Percentiles rank a stretch among this genome's conserved stretches.
Evolutionary conservation across 768 basidiomycete species (phyloP).

Genomic region (Lactarius psammicola): DNA sequence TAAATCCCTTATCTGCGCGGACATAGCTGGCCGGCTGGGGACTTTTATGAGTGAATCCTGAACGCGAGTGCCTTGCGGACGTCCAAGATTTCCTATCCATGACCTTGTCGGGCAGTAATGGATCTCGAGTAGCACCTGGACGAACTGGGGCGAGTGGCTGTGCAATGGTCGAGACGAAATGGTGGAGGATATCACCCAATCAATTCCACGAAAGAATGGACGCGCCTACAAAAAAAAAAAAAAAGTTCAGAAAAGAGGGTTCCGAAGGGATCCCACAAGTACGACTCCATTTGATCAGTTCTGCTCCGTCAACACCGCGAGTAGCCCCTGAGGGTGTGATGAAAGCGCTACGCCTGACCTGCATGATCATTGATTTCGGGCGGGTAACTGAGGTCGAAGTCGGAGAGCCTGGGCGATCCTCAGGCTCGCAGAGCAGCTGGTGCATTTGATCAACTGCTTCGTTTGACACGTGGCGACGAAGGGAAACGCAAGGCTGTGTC

Average conservation of each 20-base stretch:
- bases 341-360: slow-evolving; percentile 74
- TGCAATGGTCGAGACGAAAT: slow-evolving; percentile 66
- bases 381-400: slow-evolving; percentile 62
- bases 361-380: slow-evolving; percentile 74
- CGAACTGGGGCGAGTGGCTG: slow-evolving; percentile 84
- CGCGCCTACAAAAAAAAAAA: slow-evolving; percentile 66
- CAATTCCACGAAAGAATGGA: slow-evolving; percentile 88
- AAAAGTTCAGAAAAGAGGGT: slow-evolving; percentile 13
- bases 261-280: slow-evolving; percentile 14
- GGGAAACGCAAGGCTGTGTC: slow-evolving; percentile 89
- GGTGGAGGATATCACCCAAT: slow-evolving; percentile 85
- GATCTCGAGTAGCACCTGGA: slow-evolving; percentile 84
- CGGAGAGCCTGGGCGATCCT: slow-evolving; percentile 87
- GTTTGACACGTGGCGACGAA: slow-evolving; percentile 76
- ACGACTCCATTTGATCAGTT: slow-evolving; percentile 73
- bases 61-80: slow-evolving; percentile 90
- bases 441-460: slow-evolving; percentile 88
- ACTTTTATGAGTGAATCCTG: slow-evolving; percentile 88
- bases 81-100: slow-evolving; percentile 83
- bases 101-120: slow-evolving; percentile 80
- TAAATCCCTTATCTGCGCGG: slow-evolving; percentile 71
- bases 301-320: slow-evolving; percentile 76
- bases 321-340: slow-evolving; percentile 46
- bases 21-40: slow-evolving; percentile 76
- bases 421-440: slow-evolving; percentile 89